Conservation (phyloP, 169 alveolate species). For the Cryptosporidium bovis region DNA sequence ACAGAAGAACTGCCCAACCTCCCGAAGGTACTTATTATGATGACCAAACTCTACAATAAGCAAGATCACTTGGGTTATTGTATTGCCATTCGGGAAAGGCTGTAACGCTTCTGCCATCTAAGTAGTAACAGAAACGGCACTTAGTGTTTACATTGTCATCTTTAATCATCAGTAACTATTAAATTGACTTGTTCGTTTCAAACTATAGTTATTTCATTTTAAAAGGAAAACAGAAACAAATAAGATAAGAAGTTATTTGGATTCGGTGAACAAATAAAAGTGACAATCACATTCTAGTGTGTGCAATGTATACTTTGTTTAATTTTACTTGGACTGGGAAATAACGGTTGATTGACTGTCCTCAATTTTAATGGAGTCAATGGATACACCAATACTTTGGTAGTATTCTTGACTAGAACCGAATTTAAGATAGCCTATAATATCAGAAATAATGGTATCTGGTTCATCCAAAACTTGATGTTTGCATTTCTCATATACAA, state of each 20-base stretch:
- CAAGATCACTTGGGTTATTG: background rate
- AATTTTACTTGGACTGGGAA: background rate
- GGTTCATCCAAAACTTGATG: slow-evolving; percentile 62
- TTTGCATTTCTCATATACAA: slow-evolving; percentile 33
- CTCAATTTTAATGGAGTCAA: slow-evolving; percentile 55
- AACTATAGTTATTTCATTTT: no score
- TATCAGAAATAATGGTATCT: slow-evolving; percentile 16
- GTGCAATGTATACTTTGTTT: background rate
- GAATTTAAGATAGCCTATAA: slow-evolving; percentile 7
- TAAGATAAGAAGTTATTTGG: no score
- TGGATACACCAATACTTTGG: slow-evolving; percentile 12
- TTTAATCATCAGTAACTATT: no score
- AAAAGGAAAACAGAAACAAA: no score
- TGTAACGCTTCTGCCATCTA: no score
- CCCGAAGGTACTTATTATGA: slow-evolving; percentile 93
- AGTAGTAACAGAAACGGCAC: no score
- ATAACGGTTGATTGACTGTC: background rate
- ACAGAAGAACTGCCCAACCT: slow-evolving; percentile 93
- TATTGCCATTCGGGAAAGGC: no score
- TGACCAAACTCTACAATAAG: background rate
- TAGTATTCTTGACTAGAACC: background rate
- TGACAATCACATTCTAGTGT: background rate
- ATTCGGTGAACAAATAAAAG: no score
- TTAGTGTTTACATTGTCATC: no score
- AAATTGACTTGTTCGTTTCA: no score